A percentile compares a stretch with the other conserved stretches of the same genome.
These are phyloP conservation scores for Russula lepida DNA, from an alignment of 768 basidiomycete species.

Conservation along the genomic window DNA sequence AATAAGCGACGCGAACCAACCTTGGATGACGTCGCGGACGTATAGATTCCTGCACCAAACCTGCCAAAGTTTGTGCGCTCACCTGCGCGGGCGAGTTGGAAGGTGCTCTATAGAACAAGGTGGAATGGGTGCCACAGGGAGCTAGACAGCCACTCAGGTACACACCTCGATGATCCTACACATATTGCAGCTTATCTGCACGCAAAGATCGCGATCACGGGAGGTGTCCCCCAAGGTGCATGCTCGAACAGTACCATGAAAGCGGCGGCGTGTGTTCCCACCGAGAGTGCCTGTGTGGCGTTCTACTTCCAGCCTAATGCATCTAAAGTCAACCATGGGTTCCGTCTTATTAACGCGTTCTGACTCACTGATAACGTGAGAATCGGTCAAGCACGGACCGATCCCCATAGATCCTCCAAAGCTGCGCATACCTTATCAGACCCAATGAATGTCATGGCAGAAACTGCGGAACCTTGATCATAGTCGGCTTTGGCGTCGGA, in stretches of 20 bases:
- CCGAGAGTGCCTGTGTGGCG: background rate
- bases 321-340: background rate
- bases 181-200: constrained; percentile 14
- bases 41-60: constrained; percentile 25
- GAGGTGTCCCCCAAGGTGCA: constrained; percentile 23
- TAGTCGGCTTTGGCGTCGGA: constrained; percentile 11
- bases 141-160: too few relatives aligned
- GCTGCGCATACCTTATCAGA: constrained; percentile 6
- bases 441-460: background rate
- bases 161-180: constrained; percentile 23
- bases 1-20: constrained; percentile 7
- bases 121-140: background rate
- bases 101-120: constrained; percentile 18
- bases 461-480: constrained; percentile 15
- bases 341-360: background rate
- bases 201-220: constrained; percentile 16
- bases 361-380: constrained; percentile 21
- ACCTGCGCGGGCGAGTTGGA: constrained; percentile 16
- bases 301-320: constrained; percentile 17
- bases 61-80: constrained; percentile 22
- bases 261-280: constrained; percentile 25
- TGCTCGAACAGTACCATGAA: constrained; percentile 25
- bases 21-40: constrained; percentile 26
- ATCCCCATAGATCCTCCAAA: constrained; percentile 23
- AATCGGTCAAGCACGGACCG: constrained; percentile 18